A percentile compares a stretch with the other conserved stretches of the same genome.
These are phyloP conservation scores for Malus domestica DNA, from an alignment of 306 rosid species.

Conservation along the genomic window DNA sequence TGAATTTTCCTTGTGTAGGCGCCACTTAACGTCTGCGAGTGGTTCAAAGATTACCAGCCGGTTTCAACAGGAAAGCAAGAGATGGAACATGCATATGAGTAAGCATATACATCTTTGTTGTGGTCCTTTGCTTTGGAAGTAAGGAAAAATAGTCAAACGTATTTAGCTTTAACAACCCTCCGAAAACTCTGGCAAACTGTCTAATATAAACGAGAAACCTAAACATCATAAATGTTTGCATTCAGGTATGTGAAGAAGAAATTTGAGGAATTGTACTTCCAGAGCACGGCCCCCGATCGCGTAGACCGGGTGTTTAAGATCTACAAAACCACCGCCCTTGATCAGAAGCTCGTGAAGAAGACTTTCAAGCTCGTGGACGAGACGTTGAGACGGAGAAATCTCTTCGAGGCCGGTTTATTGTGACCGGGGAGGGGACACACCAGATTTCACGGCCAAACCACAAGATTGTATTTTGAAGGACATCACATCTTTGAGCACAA, in stretches of 20 bases:
- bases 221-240: not conserved
- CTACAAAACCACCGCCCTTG: slow-evolving; percentile 92
- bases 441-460: slow-evolving; percentile 1
- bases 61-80: slow-evolving; percentile 89
- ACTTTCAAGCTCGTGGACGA: slow-evolving; percentile 97
- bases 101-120: slow-evolving; percentile 25
- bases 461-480: slow-evolving; percentile 8
- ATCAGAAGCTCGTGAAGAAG: slow-evolving; percentile 97
- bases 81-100: slow-evolving; percentile 92
- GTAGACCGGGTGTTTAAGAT: slow-evolving; percentile 91
- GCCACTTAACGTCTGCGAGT: slow-evolving; percentile 78
- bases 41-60: slow-evolving; percentile 96
- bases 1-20: slow-evolving; percentile 49
- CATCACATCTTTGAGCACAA: slow-evolving; percentile 39
- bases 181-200: not conserved
- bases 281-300: slow-evolving; percentile 80
- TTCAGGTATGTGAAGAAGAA: slow-evolving; percentile 96
- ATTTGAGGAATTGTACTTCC: slow-evolving; percentile 86
- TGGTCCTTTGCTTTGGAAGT: not conserved
- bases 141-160: not conserved
- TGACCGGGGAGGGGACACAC: slow-evolving; percentile 30
- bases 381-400: slow-evolving; percentile 86
- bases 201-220: not conserved
- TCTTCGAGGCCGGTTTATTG: slow-evolving; percentile 90
- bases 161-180: not conserved